Conservation (phyloP, 1,284 basidiomycete genomes). For the Heterobasidion irregulare region DNA sequence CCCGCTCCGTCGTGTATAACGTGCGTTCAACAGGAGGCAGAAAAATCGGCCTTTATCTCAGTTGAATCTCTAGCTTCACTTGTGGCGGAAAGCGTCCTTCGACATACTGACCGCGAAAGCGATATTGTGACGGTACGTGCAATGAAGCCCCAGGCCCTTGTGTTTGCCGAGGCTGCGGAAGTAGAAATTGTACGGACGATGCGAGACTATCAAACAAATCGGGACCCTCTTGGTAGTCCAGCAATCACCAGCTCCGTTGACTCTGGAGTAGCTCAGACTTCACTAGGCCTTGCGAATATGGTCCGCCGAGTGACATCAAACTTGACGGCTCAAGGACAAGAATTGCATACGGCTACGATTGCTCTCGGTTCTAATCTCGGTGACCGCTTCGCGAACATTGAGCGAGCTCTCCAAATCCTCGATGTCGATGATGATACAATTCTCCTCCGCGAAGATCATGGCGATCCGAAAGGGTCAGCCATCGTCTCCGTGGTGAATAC, state of each 20-base stretch:
- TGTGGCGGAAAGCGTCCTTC: slow-evolving; percentile 39
- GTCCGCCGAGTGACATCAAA: background rate
- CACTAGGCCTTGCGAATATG: background rate
- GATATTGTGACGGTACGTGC: slow-evolving; percentile 49
- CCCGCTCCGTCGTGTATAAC: background rate
- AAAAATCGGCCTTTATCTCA: slow-evolving; percentile 52
- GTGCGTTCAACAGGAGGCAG: slow-evolving; percentile 25
- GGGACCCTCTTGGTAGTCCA: background rate
- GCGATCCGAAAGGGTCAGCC: slow-evolving; percentile 7
- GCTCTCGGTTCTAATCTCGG: slow-evolving; percentile 91
- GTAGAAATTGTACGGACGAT: slow-evolving; percentile 47
- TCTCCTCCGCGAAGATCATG: slow-evolving; percentile 13
- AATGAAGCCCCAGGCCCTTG: slow-evolving; percentile 72
- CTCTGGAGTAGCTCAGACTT: background rate
- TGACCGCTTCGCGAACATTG: slow-evolving; percentile 81
- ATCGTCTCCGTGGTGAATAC: slow-evolving; percentile 58
- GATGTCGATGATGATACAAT: slow-evolving; percentile 32
- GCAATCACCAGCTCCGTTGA: too few relatives aligned
- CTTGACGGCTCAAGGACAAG: background rate
- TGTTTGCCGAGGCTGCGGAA: slow-evolving; percentile 58
- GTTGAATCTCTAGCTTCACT: slow-evolving; percentile 68
- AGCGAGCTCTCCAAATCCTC: slow-evolving; percentile 58
- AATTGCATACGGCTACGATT: slow-evolving; percentile 43
- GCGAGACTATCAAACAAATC: slow-evolving; percentile 20
- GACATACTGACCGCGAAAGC: slow-evolving; percentile 12